Base-by-base conservation (phyloP, 345 rosid species). In the Syzygium aromaticum region DNA sequence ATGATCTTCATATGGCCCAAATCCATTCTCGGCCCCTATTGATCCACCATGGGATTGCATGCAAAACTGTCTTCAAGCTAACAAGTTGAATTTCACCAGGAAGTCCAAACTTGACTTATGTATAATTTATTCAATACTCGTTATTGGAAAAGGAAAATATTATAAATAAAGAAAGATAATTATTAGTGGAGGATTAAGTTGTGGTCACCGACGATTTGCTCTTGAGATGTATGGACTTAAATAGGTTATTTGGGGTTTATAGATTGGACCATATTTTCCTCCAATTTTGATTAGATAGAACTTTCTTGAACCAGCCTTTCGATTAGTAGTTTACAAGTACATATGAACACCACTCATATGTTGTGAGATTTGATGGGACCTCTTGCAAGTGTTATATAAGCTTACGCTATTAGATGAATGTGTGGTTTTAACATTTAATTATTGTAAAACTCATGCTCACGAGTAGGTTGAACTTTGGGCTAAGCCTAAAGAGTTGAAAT, bases 371-470 rank as follows among this genome's bases (percentile, higher is more conserved):
- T 25, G 0, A 0, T 57, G 14, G 7, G 28, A 57, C 0, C 3
- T 23, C 7, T 57, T 43, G 46, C 7, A 43, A 43, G 46, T 43
- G 46, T 43, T 43, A 43, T 43, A 43, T 43, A 43, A 43, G 7
- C 46, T 43, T 43, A 43, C 7, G 43, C 46, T 43, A 3, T 23
- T 56, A 23, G n/a, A 56, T 56, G 2, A 23, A 56, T 3, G n/a
- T 22, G 61, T 56, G 11, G 6, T 10, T 23, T 56, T 56, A 27
- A 56, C n/a, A 22, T 23, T 10, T 56, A 56, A 23, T 3, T 25
- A 57, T 57, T 25, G 3, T 0, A 25, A 57, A 0, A 57, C 0
- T n/a, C 0, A 2, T 1, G 4, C 64, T 4, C 1, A 57, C 28
- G 5, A 3, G 0, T 0, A 0, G 64, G 64, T 0, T 57, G 7